Conservation (phyloP, 306 rosid genomes). For the Rosa persica region DNA sequence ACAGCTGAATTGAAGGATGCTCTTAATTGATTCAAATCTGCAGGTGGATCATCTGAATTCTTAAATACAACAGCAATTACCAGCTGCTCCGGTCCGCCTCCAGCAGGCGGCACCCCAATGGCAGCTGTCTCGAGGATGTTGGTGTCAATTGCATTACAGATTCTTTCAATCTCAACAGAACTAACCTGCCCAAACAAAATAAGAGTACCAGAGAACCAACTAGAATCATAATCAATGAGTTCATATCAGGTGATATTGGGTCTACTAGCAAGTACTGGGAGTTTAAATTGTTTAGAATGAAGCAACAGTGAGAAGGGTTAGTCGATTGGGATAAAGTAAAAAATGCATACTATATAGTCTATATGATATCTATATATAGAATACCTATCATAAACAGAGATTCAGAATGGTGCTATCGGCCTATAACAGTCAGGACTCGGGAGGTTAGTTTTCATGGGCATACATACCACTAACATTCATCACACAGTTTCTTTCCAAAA, state of each 20-base stretch:
- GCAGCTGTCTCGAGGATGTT: slow-evolving; percentile 88
- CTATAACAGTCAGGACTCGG: not conserved
- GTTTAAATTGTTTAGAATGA: not conserved
- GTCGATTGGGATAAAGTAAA: too few relatives aligned
- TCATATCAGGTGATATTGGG: not conserved
- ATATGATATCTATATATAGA: not conserved
- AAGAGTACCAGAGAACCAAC: slow-evolving; percentile 1
- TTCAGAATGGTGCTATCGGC: not conserved
- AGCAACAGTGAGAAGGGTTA: not conserved
- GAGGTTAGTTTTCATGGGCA: slow-evolving; percentile 8
- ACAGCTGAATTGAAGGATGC: slow-evolving; percentile 74
- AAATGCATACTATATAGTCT: not conserved
- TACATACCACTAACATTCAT: not conserved
- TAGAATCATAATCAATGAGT: not conserved
- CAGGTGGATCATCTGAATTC: slow-evolving; percentile 30
- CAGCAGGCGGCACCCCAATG: slow-evolving; percentile 77
- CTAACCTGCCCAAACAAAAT: slow-evolving; percentile 65
- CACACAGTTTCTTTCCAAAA: not conserved
- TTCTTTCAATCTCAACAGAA: slow-evolving; percentile 91
- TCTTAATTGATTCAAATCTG: slow-evolving; percentile 52
- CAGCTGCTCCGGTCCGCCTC: slow-evolving; percentile 92
- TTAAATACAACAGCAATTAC: slow-evolving; percentile 69
- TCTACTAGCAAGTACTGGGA: not conserved
- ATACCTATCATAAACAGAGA: not conserved
- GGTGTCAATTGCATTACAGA: slow-evolving; percentile 69